Percentiles rank a stretch among this genome's conserved stretches.
phyloP scores from a whole-genome alignment of 495 filamentous ascomycete species.

The Penicillium turbatum region DNA sequence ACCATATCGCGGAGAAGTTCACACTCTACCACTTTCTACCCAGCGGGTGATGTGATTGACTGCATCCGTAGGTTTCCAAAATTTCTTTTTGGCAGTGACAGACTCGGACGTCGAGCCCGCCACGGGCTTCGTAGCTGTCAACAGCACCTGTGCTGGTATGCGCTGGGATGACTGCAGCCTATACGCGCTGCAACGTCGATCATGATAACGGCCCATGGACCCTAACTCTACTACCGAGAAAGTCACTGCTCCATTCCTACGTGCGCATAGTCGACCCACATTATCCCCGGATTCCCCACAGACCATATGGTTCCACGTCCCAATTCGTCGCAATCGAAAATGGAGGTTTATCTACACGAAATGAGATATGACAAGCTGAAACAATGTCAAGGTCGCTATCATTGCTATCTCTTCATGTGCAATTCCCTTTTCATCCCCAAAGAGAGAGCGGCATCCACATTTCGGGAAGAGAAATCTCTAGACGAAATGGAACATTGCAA shows the following conservation, averaged over 20 bases:
- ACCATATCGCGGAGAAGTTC: slow-evolving; percentile 49
- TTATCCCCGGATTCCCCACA: slow-evolving; percentile 19
- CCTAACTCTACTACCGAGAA: background rate
- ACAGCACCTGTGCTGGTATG: slow-evolving; percentile 48
- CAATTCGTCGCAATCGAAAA: too few species aligned
- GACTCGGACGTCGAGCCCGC: slow-evolving; percentile 57
- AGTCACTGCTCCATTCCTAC: background rate
- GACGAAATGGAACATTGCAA: too few species aligned
- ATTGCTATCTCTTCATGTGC: too few species aligned
- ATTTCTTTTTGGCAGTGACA: slow-evolving; percentile 60
- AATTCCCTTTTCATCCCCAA: too few species aligned
- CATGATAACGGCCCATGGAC: slow-evolving; percentile 38
- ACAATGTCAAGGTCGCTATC: too few species aligned
- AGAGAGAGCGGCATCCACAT: too few species aligned
- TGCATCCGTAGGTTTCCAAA: slow-evolving; percentile 53
- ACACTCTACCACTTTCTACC: slow-evolving; percentile 18
- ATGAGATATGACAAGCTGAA: too few species aligned
- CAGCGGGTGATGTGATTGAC: slow-evolving; percentile 44
- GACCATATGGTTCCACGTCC: background rate
- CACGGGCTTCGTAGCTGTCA: slow-evolving; percentile 59
- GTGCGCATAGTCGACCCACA: background rate
- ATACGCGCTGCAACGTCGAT: slow-evolving; percentile 53
- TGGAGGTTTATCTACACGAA: too few species aligned
- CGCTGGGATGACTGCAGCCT: slow-evolving; percentile 55
- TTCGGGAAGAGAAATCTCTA: too few species aligned